Percentiles rank a stretch among this genome's conserved stretches.
Conservation (phyloP, 78 protist species). For the Dictyostelium discoideum region dicty_2.7 NC_007088.5:3561501-3562000, state of each 20-base stretch:
- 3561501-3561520: not conserved
- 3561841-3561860: too few species aligned
- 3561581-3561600: not conserved
- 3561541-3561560: not conserved
- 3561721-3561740: not conserved
- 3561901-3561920: not conserved
- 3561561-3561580: not conserved
- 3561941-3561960: not conserved
- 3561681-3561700: not conserved
- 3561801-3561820: too few species aligned
- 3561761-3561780: not conserved
- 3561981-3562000: not conserved
- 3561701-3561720: not conserved
- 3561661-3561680: not conserved
- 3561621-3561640: not conserved
- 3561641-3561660: not conserved
- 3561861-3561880: too few species aligned
- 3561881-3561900: not conserved
- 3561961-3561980: conserved; percentile 21
- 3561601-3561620: not conserved
- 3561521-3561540: not conserved
- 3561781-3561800: not conserved
- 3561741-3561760: not conserved
- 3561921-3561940: not conserved
- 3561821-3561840: too few species aligned